Conservation (phyloP, 2,329 filamentous ascomycete genomes). For the Pestalotiopsis sp. region DNA sequence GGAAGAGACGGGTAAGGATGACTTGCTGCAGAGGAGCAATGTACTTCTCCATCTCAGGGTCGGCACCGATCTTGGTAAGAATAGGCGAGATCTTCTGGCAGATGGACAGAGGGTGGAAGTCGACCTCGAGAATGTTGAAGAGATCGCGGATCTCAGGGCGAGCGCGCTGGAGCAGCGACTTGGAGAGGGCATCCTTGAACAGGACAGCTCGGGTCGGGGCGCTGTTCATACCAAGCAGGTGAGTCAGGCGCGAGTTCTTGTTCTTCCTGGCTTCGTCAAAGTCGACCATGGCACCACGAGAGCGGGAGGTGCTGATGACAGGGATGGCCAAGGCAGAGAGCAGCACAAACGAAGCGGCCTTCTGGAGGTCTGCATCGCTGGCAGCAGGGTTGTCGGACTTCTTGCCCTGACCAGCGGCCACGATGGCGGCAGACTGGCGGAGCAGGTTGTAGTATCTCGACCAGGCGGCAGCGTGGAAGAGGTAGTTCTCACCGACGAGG, state of each 20-base stretch:
- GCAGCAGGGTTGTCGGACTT: slow-evolving; percentile 94
- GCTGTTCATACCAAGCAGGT: slow-evolving; percentile 89
- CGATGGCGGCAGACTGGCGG: slow-evolving; percentile 80
- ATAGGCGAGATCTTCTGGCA: slow-evolving; percentile 99
- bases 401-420: slow-evolving; percentile 81
- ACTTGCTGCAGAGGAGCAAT: slow-evolving; percentile 95
- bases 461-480: slow-evolving; percentile 98
- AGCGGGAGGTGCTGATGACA: slow-evolving; percentile 97
- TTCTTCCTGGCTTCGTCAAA: slow-evolving; percentile 97
- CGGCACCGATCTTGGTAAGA: slow-evolving; percentile 85
- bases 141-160: slow-evolving; percentile 94
- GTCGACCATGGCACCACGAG: slow-evolving; percentile 92
- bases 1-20: slow-evolving; percentile 96
- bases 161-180: slow-evolving; percentile 89
- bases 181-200: slow-evolving; percentile 95
- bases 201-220: slow-evolving; percentile 85
- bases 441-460: slow-evolving; percentile 96
- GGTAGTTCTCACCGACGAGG: slow-evolving; percentile 97
- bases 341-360: slow-evolving; percentile 92
- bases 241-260: slow-evolving; percentile 97
- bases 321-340: slow-evolving; percentile 96
- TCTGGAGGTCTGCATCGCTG: slow-evolving; percentile 86
- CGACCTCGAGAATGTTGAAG: slow-evolving; percentile 98
- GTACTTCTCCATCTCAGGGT: slow-evolving; percentile 97
- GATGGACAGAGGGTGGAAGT: slow-evolving; percentile 98